Base-by-base conservation (phyloP, 495 filamentous ascomycete species). In the Rhizodiscina lignyota region DNA sequence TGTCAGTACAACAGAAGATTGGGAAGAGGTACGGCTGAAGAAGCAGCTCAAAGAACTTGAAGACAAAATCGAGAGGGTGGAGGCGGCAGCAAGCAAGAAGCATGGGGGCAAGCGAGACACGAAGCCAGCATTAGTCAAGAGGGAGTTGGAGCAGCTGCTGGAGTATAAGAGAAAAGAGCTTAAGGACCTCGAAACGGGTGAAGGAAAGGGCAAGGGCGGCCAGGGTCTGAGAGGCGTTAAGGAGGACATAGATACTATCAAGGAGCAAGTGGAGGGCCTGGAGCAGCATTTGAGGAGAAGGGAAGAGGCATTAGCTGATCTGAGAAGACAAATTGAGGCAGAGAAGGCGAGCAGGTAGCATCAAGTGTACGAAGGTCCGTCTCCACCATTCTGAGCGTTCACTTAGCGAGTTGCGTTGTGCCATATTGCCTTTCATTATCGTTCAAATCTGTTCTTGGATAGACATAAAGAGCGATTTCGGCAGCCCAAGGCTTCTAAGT, bases 1-100 rank as follows among this genome's bases (percentile, higher is more conserved):
- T 10, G 58, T 60, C 24, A 70, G 70, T 20, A 76, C 76, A 5
- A 76, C 81, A 35, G 70, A 74, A 41, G 85, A 93, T 42, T 94
- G 89, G 89, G 91, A 97, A 60, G 89, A 94, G 56, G 91, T 96
- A 21, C 70, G 85, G 35, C 66, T 97, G 32, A 84, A 87, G 59
- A 83, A 86, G 49, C 86, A 96, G 52, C 66, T 96, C 13, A 66
- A 69, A 11, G 87, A 94, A 47, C 58, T 97, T 30, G 86, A 97
- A 47, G 63, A 72, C 21, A 85, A 85, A 61, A 72, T 92, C 33
- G 69, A 77, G 18, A 68, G 75, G 28, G 75, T 87, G 2, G 81
- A 83, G 47, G 66, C 68, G 24, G 70, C 69, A 24, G 74, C 76
- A 8, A 68, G 72, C 24, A 54, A 34, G 20, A 40, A 48, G 22